Conservation (phyloP, 345 rosid genomes). For the Lepidium didymum region DNA sequence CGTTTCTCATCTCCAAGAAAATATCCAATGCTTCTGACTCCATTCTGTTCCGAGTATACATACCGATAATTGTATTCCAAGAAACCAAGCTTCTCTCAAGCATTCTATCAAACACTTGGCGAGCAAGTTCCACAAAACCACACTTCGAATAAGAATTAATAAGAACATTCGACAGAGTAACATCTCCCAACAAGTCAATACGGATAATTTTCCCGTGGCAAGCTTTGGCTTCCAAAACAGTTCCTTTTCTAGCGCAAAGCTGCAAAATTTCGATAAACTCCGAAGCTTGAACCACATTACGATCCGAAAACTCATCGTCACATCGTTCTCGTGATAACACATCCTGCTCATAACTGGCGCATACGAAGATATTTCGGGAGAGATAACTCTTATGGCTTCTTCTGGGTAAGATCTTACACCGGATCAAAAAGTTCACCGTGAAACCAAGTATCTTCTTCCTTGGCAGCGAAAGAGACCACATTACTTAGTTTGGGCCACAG, state of each 20-base stretch:
- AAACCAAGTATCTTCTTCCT: background rate
- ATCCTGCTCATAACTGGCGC: background rate
- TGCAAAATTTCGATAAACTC: constrained; percentile 37
- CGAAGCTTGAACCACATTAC: constrained; percentile 11
- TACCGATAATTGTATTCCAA: constrained; percentile 64
- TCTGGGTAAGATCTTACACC: constrained; percentile 5
- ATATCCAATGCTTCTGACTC: constrained; percentile 36
- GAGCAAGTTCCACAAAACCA: constrained; percentile 34
- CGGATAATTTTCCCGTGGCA: constrained; percentile 47
- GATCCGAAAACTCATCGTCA: background rate
- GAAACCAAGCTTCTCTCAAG: constrained; percentile 58
- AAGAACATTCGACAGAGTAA: constrained; percentile 49
- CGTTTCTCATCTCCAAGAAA: constrained; percentile 46
- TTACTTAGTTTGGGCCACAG: constrained; percentile 13
- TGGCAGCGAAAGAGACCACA: constrained; percentile 8
- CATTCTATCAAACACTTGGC: constrained; percentile 70
- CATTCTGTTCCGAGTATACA: constrained; percentile 35
- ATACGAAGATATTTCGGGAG: background rate
- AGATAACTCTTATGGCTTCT: background rate
- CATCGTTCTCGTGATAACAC: background rate
- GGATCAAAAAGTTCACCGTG: background rate
- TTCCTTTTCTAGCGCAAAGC: constrained; percentile 38
- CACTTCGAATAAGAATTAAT: constrained; percentile 48
- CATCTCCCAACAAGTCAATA: constrained; percentile 31
- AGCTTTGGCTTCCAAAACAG: constrained; percentile 30